Base-by-base conservation (phyloP, 768 basidiomycete species). In the Auricularia sp. region DNA sequence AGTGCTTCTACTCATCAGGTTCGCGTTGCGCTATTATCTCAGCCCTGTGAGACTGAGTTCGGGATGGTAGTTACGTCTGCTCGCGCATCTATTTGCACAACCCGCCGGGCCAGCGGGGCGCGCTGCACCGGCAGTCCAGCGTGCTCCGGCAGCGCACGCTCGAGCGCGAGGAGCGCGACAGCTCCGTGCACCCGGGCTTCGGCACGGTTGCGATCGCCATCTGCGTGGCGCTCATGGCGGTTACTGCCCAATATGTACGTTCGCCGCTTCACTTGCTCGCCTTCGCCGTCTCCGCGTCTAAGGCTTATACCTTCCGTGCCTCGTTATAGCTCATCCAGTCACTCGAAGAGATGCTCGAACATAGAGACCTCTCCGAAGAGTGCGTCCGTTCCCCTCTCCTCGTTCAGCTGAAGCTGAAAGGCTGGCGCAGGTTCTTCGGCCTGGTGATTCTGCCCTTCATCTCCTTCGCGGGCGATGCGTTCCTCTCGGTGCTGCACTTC, bases 51-150 rank as follows among this genome's bases (percentile, higher is more conserved):
- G 54, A 42, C 61, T 44, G 29, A 64, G 65, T 12, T 60, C 35
- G 44, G 44, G 62, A 67, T 59, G 61, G 60, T 86, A 87, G 14
- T 84, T 90, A 91, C 68, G 71, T 88, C 36, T 78, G 75, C 65
- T 88, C 88, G 12, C 82, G 88, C 11, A 77, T 90, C 29, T 91
- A 83, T 74, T 72, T 88, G 43, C 84, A 87, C 72, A 81, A 88
- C 69, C 87, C 87, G 2, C 88, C 88, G 0, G 87, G 86, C 3
- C 78, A 84, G 1, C 77, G 78, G 35, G 79, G 83, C 64, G 76
- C 74, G 21, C 29, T 59, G 77, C 79, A 2, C 73, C 79, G 47
- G 18, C 47, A 51, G 47, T 51, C 47, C 11, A 18, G 18, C 77
- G 79, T 3, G 73, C 79, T 54, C 81, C 83, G 3, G 74, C 77